Evolutionary conservation across 768 basidiomycete genomes (phyloP), one percentile per base, ranked within the genome.

Genomic region (Lactarius pseudohatsudake): DNA sequence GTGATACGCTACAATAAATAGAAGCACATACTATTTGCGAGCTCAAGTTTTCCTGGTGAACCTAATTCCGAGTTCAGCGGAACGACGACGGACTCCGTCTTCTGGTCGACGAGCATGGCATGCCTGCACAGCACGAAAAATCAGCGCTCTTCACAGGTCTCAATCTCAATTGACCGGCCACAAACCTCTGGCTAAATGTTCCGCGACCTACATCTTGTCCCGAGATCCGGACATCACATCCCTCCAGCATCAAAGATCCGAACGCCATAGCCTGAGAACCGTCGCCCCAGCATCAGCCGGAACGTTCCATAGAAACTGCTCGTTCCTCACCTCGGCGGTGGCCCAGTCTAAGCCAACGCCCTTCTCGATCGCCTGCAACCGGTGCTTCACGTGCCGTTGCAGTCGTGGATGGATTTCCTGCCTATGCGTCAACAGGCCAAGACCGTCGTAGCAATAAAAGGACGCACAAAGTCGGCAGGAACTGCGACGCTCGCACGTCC

Each of bases 121-220:
- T 96, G 95, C 7, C 86, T 86, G 43, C 57, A 22, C 0, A 38
- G 55, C 47, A 4, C 36, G 9, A 40, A 4, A 62, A 20, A 9
- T 58, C 16, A 28, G 38, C 22, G 26, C 22, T 20, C 54, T 30
- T 11, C 5, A 26, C 10, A 13, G 5, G n/a, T n/a, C 56, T 30
- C 4, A 22, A 43, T 54, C 56, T 36, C 4, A 22, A 43, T 54
- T 38, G 16, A 38, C 13, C 3, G 63, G 26, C 41, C 30, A 66
- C 77, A 18, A 56, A 84, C 84, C 90, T 80, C 60, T 93, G 91
- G 69, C 90, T 92, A 77, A 95, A 94, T 13, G 93, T 95, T 2
- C 95, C 94, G 45, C 94, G 76, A 0, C 94, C 95, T 0, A 95
- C 92, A 73, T 96, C 95, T 75, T 97, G 95, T 8, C 95, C 95